These are phyloP conservation scores for Hypoxylon sp. DNA, from an alignment of 2,329 filamentous ascomycete species.

Conservation along the genomic window DNA sequence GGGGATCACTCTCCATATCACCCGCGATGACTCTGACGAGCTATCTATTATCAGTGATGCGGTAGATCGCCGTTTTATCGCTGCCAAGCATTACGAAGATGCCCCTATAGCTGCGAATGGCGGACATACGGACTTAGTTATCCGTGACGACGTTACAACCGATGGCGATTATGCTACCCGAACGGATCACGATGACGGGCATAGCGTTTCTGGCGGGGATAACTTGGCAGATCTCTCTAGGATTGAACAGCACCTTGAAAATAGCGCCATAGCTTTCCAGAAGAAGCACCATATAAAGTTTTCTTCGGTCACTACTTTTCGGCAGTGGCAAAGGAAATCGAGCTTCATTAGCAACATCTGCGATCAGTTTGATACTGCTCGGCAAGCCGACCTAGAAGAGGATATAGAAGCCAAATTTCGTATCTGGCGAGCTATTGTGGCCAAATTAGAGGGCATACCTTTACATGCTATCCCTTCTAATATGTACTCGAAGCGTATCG, in stretches of 20 bases:
- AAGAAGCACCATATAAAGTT: conserved; percentile 45
- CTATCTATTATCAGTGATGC: conserved; percentile 38
- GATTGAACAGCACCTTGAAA: conserved; percentile 41
- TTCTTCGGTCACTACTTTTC: conserved; percentile 40
- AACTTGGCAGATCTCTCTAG: conserved; percentile 36
- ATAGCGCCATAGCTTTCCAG: conserved; percentile 45
- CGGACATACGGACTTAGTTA: conserved; percentile 25
- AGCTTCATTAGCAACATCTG: conserved; percentile 39
- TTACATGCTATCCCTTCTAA: conserved; percentile 42
- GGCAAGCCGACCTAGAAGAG: conserved; percentile 44
- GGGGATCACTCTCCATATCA: conserved; percentile 71
- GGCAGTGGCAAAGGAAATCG: conserved; percentile 48
- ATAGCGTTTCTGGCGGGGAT: conserved; percentile 23
- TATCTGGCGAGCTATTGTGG: conserved; percentile 45
- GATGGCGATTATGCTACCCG: conserved; percentile 4
- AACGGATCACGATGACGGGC: conserved; percentile 3
- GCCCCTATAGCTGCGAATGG: not conserved
- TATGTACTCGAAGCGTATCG: conserved; percentile 50
- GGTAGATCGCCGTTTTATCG: conserved; percentile 16
- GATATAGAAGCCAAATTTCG: conserved; percentile 42
- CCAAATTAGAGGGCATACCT: conserved; percentile 39
- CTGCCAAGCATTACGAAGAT: conserved; percentile 9
- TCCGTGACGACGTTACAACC: conserved; percentile 10
- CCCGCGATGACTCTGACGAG: conserved; percentile 39
- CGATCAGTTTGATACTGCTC: conserved; percentile 43